These are phyloP conservation scores for Neurospora discreta DNA, from an alignment of 495 filamentous ascomycete species.

Conservation along the genomic window DNA sequence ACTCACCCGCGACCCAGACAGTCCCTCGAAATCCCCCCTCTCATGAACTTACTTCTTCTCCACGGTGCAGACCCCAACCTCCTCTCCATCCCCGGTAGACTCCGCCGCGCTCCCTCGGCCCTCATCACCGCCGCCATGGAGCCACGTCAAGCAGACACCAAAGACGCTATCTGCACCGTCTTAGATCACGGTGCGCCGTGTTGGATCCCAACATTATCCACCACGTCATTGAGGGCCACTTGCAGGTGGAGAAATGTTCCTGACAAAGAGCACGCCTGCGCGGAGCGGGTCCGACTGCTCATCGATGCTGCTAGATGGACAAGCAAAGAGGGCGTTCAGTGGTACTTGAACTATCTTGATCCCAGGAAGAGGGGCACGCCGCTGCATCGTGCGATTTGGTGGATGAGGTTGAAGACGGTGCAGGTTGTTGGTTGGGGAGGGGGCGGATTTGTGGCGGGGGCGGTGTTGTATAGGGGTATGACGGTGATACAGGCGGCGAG, in stretches of 20 bases:
- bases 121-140: too few species aligned
- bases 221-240: not conserved
- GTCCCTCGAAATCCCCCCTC: not conserved
- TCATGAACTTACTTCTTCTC: not conserved
- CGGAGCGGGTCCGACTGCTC: not conserved
- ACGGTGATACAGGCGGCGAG: not conserved
- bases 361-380: not conserved
- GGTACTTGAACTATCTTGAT: not conserved
- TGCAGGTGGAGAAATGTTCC: not conserved
- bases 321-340: accelerated
- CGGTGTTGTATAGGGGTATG: not conserved
- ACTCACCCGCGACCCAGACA: not conserved
- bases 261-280: not conserved
- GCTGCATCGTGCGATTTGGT: not conserved
- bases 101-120: not conserved
- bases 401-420: not conserved
- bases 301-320: not conserved
- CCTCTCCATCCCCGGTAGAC: not conserved
- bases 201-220: not conserved
- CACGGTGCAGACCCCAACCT: not conserved
- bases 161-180: not conserved
- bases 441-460: not conserved
- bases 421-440: not conserved
- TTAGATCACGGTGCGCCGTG: not conserved
- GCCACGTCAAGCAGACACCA: too few species aligned